These are phyloP conservation scores for Nakaseomyces nivariensis DNA, from an alignment of 1,139 yeast species.

Conservation along the genomic window DNA sequence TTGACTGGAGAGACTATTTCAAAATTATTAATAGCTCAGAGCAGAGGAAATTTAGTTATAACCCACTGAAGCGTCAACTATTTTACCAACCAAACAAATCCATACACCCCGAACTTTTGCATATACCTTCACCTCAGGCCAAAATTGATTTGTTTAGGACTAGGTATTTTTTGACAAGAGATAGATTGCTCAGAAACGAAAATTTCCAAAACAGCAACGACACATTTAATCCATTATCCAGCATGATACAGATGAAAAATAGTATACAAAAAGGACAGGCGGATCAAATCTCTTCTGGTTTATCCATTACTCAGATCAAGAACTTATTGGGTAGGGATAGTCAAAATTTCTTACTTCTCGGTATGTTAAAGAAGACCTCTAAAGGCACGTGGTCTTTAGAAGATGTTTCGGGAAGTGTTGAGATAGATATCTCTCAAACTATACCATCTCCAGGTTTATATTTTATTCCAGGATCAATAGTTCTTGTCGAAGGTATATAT, in stretches of 20 bases:
- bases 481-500: slow-evolving; percentile 70
- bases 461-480: slow-evolving; percentile 70
- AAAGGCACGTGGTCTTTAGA: slow-evolving; percentile 68
- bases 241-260: slow-evolving; percentile 17
- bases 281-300: slow-evolving; percentile 13
- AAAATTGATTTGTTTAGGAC: slow-evolving; percentile 34
- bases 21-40: slow-evolving; percentile 52
- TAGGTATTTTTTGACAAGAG: slow-evolving; percentile 54
- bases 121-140: slow-evolving; percentile 27
- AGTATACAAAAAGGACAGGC: background rate
- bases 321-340: slow-evolving; percentile 82
- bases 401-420: slow-evolving; percentile 73
- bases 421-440: slow-evolving; percentile 57
- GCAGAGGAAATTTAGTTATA: slow-evolving; percentile 61
- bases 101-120: slow-evolving; percentile 9
- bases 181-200: slow-evolving; percentile 67
- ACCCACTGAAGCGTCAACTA: slow-evolving; percentile 56
- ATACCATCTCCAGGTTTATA: slow-evolving; percentile 58
- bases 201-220: slow-evolving; percentile 36
- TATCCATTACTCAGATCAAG: slow-evolving; percentile 65
- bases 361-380: slow-evolving; percentile 53
- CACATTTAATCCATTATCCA: slow-evolving; percentile 30
- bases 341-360: slow-evolving; percentile 64
- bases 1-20: slow-evolving; percentile 69
- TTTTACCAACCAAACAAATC: slow-evolving; percentile 14